Conservation (phyloP, 768 basidiomycete species). For the Artomyces pyxidatus region DNA sequence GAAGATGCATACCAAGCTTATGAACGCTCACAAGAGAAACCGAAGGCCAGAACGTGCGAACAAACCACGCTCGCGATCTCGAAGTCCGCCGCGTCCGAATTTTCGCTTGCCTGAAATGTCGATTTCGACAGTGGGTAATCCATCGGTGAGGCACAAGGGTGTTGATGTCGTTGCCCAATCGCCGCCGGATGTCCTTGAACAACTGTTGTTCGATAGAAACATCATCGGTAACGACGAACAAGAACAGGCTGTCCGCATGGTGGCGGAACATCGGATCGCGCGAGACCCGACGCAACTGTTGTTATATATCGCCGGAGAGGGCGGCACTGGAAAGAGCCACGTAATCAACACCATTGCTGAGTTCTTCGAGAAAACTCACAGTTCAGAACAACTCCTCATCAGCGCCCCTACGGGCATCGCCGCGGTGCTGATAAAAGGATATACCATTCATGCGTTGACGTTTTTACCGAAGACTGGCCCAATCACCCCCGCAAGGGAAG, state of each 20-base stretch:
- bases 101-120: neutral
- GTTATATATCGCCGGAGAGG: neutral
- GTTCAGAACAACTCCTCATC: constrained; percentile 9
- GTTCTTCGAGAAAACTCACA: constrained; percentile 10
- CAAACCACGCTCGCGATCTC: neutral
- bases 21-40: neutral
- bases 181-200: too few relatives aligned
- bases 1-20: too few relatives aligned
- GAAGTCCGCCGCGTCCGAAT: neutral
- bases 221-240: neutral
- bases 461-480: constrained; percentile 9
- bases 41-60: neutral
- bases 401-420: constrained; percentile 25
- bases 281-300: neutral
- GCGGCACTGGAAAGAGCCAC: constrained; percentile 9
- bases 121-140: neutral
- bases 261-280: neutral
- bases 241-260: neutral
- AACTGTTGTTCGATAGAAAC: neutral
- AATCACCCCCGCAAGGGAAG: too few relatives aligned
- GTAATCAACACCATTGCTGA: constrained; percentile 18
- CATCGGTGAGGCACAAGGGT: neutral
- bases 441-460: constrained; percentile 23
- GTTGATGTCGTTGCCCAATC: neutral
- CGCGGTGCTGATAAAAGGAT: constrained; percentile 21